Percentiles rank a stretch among this genome's conserved stretches.
These are phyloP conservation scores for Elongisporangium undulatum DNA, from an alignment of 352 stramenopile genomes.

Conservation along the genomic window DNA sequence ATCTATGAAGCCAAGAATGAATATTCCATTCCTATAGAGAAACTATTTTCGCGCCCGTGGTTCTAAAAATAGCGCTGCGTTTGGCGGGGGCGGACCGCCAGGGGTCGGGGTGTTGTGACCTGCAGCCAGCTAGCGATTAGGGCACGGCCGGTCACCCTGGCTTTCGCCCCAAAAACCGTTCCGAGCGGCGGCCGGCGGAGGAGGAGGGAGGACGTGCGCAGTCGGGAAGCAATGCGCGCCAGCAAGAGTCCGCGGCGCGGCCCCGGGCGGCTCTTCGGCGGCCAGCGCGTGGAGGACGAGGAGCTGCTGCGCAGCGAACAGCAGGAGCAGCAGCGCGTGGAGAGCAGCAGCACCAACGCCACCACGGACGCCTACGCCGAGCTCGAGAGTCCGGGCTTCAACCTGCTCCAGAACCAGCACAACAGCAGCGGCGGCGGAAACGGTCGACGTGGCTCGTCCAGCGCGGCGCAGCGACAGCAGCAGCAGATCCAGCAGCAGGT, in stretches of 20 bases:
- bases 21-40: not conserved
- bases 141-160: not conserved
- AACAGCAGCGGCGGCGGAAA: conserved; percentile 5
- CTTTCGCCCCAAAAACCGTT: not conserved
- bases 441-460: not conserved
- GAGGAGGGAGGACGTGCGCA: not conserved
- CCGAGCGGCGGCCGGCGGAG: not conserved
- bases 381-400: conserved; percentile 21
- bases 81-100: not conserved
- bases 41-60: not conserved
- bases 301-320: conserved; percentile 22
- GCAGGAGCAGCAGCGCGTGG: conserved; percentile 17
- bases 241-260: conserved; percentile 24
- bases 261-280: conserved; percentile 36
- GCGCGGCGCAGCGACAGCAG: conserved; percentile 1
- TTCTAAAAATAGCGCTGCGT: not conserved
- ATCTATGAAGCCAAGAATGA: not conserved
- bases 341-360: conserved; percentile 12
- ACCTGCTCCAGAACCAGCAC: conserved; percentile 20
- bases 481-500: conserved; percentile 3
- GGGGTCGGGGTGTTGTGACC: not conserved
- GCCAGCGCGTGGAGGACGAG: conserved; percentile 48
- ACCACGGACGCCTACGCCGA: conserved; percentile 24
- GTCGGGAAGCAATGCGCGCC: conserved; percentile 5
- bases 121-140: not conserved